phyloP scores from a whole-genome alignment of 306 rosid species.

The Vigna nakashimae region DNA sequence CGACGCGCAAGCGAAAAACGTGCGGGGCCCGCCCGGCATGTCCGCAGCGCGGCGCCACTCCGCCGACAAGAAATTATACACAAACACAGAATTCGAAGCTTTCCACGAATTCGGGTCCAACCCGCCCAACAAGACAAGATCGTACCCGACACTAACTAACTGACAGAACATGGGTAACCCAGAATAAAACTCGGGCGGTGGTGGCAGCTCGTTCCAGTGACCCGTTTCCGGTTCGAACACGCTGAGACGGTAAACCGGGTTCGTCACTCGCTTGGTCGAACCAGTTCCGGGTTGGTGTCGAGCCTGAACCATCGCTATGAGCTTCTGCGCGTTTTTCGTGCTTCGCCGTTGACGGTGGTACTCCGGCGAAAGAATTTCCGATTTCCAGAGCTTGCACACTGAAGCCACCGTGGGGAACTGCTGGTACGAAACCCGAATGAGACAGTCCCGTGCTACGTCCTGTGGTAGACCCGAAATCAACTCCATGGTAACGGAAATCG shows the following conservation, averaged over 20 bases:
- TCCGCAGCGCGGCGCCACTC: constrained; percentile 67
- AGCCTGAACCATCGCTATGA: constrained; percentile 67
- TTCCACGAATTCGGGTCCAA: constrained; percentile 71
- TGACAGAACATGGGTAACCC: constrained; percentile 78
- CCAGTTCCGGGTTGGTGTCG: constrained; percentile 39
- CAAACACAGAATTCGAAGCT: constrained; percentile 56
- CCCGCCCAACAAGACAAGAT: constrained; percentile 73
- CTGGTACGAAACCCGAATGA: constrained; percentile 60
- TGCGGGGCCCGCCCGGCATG: constrained; percentile 70
- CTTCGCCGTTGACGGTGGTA: constrained; percentile 56
- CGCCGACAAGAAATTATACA: constrained; percentile 57
- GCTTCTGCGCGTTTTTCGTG: constrained; percentile 48
- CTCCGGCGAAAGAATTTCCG: constrained; percentile 62
- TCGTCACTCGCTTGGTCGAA: constrained; percentile 32
- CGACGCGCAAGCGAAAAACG: constrained; percentile 68
- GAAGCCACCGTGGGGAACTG: constrained; percentile 59
- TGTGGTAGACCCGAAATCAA: constrained; percentile 74
- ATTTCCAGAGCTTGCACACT: constrained; percentile 65
- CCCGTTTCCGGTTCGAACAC: constrained; percentile 53
- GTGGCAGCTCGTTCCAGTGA: constrained; percentile 60
- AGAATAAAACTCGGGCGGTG: constrained; percentile 41
- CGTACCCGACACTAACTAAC: constrained; percentile 57
- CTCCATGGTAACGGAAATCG: constrained; percentile 46
- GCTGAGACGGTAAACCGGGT: constrained; percentile 57
- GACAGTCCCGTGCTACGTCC: constrained; percentile 65